Conservation (phyloP, 805 yeast genomes). For the Cyberlindnera subsufficiens region DNA sequence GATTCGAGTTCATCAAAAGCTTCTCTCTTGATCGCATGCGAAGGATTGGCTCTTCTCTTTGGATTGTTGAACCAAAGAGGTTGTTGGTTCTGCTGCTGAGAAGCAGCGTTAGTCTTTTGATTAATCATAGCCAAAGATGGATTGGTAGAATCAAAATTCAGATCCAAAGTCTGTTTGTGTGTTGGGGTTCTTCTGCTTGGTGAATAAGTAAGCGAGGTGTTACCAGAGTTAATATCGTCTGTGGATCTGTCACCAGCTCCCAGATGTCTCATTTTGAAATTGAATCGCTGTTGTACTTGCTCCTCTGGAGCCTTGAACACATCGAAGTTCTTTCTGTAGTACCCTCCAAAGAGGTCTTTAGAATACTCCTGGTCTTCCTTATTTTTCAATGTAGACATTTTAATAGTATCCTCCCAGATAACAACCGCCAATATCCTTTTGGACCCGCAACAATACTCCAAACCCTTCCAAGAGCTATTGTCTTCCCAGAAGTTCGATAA, state of each 20-base stretch:
- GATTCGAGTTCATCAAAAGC: conserved; percentile 15
- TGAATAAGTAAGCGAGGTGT: conserved; percentile 11
- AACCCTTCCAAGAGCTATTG: too few relatives aligned
- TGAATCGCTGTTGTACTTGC: conserved; percentile 17
- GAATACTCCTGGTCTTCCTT: conserved; percentile 18
- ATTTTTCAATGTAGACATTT: conserved; percentile 13
- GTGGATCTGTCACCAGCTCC: conserved; percentile 14
- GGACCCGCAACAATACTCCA: too few relatives aligned
- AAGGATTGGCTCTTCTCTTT: conserved; percentile 43
- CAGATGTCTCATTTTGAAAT: conserved; percentile 13
- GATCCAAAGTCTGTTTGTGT: conserved; percentile 17
- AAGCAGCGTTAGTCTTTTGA: conserved; percentile 12
- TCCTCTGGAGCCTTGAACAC: conserved; percentile 14
- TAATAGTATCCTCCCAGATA: not conserved
- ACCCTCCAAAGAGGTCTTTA: conserved; percentile 21
- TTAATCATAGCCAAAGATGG: conserved; percentile 20
- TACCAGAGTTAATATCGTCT: conserved; percentile 14
- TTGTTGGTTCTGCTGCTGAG: conserved; percentile 3
- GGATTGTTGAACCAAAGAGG: conserved; percentile 36
- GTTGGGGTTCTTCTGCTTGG: conserved; percentile 24
- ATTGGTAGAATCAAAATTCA: conserved; percentile 14
- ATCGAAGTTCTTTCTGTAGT: conserved; percentile 19
- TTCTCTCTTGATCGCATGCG: conserved; percentile 38
- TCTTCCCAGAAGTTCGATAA: not conserved
- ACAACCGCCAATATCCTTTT: too few relatives aligned